A percentile compares a stretch with the other conserved stretches of the same genome.
phyloP scores from a whole-genome alignment of 2,329 filamentous ascomycete species.

The Aspergillus fischeri region DNA sequence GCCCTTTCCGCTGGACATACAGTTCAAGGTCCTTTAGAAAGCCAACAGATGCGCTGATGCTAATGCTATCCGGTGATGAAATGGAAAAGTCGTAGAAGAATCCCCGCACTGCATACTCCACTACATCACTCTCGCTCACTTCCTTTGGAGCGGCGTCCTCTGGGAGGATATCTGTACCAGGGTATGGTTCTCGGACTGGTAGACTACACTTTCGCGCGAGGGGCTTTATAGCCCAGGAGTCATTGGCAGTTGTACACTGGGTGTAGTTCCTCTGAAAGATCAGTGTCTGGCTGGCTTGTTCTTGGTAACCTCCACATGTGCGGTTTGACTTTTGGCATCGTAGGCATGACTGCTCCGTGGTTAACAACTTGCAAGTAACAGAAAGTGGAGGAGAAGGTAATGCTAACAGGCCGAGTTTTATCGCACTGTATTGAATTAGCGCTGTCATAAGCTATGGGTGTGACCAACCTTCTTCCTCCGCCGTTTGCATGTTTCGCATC shows the following conservation, averaged over 20 bases:
- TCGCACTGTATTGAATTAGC: constrained; percentile 2
- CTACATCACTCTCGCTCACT: not conserved
- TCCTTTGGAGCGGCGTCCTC: not conserved
- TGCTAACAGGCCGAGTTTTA: constrained; percentile 4
- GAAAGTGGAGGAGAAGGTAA: no score
- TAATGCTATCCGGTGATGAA: not conserved
- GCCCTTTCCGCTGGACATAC: not conserved
- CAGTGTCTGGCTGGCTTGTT: not conserved
- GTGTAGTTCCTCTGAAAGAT: constrained; percentile 2
- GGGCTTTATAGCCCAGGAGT: not conserved
- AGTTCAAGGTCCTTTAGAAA: constrained; percentile 1
- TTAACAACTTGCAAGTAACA: not conserved
- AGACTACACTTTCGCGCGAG: constrained; percentile 5
- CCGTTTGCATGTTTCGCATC: constrained; percentile 2
- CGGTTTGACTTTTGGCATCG: constrained; percentile 2
- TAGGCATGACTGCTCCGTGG: constrained; percentile 1
- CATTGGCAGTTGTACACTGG: not conserved
- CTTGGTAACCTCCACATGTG: constrained; percentile 2
- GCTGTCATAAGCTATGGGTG: no score
- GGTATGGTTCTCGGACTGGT: not conserved
- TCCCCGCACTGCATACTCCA: not conserved
- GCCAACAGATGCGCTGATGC: not conserved
- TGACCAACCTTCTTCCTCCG: constrained; percentile 3
- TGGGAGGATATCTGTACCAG: not conserved
- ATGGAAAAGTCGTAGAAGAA: constrained; percentile 5